phyloP scores from a whole-genome alignment of 1,284 basidiomycete genomes.

The Leccinum pachyderme region DNA sequence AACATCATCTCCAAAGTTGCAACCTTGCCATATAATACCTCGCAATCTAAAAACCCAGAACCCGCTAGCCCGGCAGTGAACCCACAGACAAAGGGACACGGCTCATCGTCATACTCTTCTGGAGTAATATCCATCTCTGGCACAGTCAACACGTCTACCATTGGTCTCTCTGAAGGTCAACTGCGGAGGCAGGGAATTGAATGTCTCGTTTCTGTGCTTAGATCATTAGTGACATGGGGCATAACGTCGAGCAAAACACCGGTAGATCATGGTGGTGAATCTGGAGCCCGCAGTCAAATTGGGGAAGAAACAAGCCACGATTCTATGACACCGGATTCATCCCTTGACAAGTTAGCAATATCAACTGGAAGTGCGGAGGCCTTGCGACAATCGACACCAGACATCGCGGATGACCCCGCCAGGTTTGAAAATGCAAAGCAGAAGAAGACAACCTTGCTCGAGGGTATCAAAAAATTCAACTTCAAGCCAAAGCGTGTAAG shows the following conservation, averaged over 20 bases:
- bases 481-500: slow-evolving; percentile 91
- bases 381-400: slow-evolving; percentile 69
- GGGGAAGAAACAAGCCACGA: slow-evolving; percentile 54
- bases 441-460: slow-evolving; percentile 92
- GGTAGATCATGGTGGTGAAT: slow-evolving; percentile 44
- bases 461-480: slow-evolving; percentile 98
- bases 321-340: slow-evolving; percentile 52
- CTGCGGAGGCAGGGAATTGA: slow-evolving; percentile 87
- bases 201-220: slow-evolving; percentile 82
- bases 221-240: slow-evolving; percentile 90
- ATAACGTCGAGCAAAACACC: slow-evolving; percentile 54
- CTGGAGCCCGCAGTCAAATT: slow-evolving; percentile 42
- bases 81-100: slow-evolving; percentile 52
- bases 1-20: slow-evolving; percentile 93
- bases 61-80: slow-evolving; percentile 58
- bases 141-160: slow-evolving; percentile 59
- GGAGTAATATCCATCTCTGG: slow-evolving; percentile 67
- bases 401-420: slow-evolving; percentile 82
- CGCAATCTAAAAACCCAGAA: slow-evolving; percentile 52
- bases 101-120: slow-evolving; percentile 56
- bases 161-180: slow-evolving; percentile 79
- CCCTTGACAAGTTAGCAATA: slow-evolving; percentile 48
- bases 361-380: slow-evolving; percentile 48
- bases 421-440: slow-evolving; percentile 96
- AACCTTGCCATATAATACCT: slow-evolving; percentile 61